Evolutionary conservation across 495 filamentous ascomycete genomes (phyloP).

Genomic region (Penicillium lagena): DNA sequence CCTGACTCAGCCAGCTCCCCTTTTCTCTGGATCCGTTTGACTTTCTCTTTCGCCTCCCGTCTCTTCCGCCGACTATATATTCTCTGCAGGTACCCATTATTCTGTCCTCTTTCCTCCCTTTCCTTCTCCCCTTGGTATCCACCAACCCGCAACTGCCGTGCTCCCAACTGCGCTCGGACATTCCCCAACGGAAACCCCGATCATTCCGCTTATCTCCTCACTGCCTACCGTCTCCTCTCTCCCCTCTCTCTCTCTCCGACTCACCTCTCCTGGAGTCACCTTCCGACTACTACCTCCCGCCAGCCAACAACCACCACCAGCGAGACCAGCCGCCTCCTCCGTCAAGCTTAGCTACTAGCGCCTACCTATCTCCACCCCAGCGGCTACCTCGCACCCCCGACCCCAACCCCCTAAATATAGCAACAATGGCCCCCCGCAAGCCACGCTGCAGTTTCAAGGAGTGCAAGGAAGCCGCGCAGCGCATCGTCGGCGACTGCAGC

Average conservation of each 20-base stretch:
- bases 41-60: slow-evolving; percentile 19
- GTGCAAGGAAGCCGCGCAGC: slow-evolving; percentile 77
- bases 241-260: slow-evolving; percentile 25
- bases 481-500: slow-evolving; percentile 91
- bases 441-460: slow-evolving; percentile 81
- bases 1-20: slow-evolving; percentile 17
- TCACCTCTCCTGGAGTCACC: slow-evolving; percentile 12
- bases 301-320: slow-evolving; percentile 5
- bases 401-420: slow-evolving; percentile 4
- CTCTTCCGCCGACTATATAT: slow-evolving; percentile 22
- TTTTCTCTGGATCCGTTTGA: slow-evolving; percentile 17
- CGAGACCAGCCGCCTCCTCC: background rate
- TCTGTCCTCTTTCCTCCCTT: slow-evolving; percentile 7
- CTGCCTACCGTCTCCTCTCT: slow-evolving; percentile 25
- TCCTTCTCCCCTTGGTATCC: slow-evolving; percentile 25
- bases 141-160: too few relatives aligned
- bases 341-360: slow-evolving; percentile 6
- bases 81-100: slow-evolving; percentile 2
- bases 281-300: slow-evolving; percentile 21
- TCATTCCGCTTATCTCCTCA: slow-evolving; percentile 4
- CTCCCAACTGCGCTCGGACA: too few relatives aligned
- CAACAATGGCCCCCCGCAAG: slow-evolving; percentile 63
- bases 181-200: too few relatives aligned
- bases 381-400: slow-evolving; percentile 10
- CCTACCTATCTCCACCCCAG: slow-evolving; percentile 7